These are phyloP conservation scores for Exidia glandulosa DNA, from an alignment of 768 basidiomycete species.

Conservation along the genomic window DNA sequence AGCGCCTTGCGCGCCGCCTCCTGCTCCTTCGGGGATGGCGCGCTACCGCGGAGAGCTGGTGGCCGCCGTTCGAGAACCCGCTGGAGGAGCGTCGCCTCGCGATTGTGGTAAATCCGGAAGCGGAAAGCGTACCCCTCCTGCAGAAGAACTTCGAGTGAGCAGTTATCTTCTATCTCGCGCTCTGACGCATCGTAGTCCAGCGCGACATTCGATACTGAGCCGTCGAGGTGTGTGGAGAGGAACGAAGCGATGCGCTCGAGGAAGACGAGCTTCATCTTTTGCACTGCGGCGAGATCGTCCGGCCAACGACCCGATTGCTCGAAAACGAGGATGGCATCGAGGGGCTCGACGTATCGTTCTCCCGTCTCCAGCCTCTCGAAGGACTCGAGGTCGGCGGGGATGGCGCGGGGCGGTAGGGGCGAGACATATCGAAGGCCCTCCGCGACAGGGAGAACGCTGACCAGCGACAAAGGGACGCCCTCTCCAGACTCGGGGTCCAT, in stretches of 20 bases:
- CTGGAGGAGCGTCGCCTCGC: constrained; percentile 71
- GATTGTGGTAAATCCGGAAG: constrained; percentile 75
- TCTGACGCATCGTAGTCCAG: constrained; percentile 36
- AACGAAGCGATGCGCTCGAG: constrained; percentile 67
- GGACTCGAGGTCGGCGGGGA: constrained; percentile 20
- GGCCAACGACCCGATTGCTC: constrained; percentile 93
- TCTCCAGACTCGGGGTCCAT: constrained; percentile 46
- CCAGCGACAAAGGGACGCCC: constrained; percentile 58
- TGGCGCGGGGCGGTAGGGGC: constrained; percentile 67
- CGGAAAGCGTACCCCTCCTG: constrained; percentile 81
- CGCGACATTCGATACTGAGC: constrained; percentile 48
- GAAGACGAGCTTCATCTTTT: constrained; percentile 89
- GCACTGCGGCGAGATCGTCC: constrained; percentile 83
- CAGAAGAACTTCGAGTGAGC: constrained; percentile 65
- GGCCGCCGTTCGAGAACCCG: constrained; percentile 38
- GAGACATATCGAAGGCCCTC: constrained; percentile 74
- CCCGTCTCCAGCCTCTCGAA: constrained; percentile 36
- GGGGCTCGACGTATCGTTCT: constrained; percentile 55
- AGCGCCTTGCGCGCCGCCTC: constrained; percentile 46
- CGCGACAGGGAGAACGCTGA: constrained; percentile 64
- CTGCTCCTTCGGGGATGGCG: constrained; percentile 32
- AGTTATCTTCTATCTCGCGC: constrained; percentile 56
- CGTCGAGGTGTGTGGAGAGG: constrained; percentile 42
- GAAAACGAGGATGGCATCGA: constrained; percentile 75
- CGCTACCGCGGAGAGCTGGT: constrained; percentile 7